These are phyloP conservation scores for Aspergillus asperescens DNA, from an alignment of 495 filamentous ascomycete species.

Conservation along the genomic window DNA sequence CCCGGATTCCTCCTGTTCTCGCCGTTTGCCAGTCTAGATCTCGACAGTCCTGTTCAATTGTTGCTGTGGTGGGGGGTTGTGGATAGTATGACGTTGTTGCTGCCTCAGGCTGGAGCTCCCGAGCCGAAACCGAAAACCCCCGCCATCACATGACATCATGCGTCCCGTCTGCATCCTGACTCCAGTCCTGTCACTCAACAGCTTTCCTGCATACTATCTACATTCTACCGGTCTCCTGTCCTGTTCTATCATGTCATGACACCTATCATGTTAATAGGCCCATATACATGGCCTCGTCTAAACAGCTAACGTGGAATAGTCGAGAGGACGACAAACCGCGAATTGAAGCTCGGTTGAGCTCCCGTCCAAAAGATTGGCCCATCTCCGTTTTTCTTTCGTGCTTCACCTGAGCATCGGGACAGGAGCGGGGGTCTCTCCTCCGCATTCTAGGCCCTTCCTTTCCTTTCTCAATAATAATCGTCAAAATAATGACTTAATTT, in stretches of 20 bases:
- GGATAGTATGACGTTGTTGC: conserved; percentile 13
- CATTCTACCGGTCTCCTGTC: too few species aligned
- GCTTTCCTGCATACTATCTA: too few species aligned
- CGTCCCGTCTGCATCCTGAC: background rate
- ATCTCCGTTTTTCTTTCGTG: conserved; percentile 42
- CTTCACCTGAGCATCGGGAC: conserved; percentile 18
- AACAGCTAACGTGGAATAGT: too few species aligned
- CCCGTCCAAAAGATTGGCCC: conserved; percentile 27
- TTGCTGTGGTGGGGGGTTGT: conserved; percentile 17
- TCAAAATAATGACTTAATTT: too few species aligned
- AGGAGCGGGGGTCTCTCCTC: conserved; percentile 29
- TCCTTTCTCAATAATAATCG: too few species aligned
- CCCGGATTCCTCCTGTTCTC: background rate
- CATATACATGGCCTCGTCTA: too few species aligned
- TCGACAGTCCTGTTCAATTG: background rate
- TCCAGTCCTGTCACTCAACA: too few species aligned
- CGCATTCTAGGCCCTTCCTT: conserved; percentile 28
- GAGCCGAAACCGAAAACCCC: too few species aligned
- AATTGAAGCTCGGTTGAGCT: conserved; percentile 1
- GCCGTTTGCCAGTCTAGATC: background rate
- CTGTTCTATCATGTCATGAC: too few species aligned
- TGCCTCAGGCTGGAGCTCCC: conserved; percentile 21
- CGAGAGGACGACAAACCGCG: background rate
- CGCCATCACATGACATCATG: conserved; percentile 29
- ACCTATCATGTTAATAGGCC: too few species aligned